Conservation (phyloP, 495 filamentous ascomycete species). For the Trypethelium eluteriae region DNA sequence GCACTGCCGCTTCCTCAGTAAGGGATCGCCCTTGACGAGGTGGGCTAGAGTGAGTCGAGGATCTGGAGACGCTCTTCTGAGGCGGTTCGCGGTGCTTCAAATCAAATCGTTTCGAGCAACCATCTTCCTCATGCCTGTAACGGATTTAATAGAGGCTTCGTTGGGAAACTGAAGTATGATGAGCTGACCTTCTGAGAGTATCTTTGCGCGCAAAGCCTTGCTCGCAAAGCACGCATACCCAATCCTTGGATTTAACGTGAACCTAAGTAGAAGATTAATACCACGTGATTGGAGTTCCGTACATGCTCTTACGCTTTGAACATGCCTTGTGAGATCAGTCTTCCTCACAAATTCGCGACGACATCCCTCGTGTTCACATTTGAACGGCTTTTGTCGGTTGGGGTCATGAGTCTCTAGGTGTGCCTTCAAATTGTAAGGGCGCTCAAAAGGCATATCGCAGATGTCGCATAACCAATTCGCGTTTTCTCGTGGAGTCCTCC, state of each 20-base stretch:
- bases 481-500: conserved; percentile 42
- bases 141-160: conserved; percentile 16
- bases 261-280: conserved; percentile 37
- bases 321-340: conserved; percentile 76
- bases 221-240: conserved; percentile 64
- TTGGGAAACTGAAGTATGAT: neutral
- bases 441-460: conserved; percentile 74
- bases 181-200: conserved; percentile 64
- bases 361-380: conserved; percentile 58
- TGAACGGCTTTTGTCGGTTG: conserved; percentile 57
- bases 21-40: neutral
- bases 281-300: neutral
- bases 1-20: neutral
- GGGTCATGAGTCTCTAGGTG: conserved; percentile 89
- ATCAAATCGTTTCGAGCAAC: conserved; percentile 67
- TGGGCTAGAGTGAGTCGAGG: neutral
- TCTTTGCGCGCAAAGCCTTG: conserved; percentile 73
- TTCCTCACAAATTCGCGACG: conserved; percentile 71
- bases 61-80: neutral
- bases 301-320: conserved; percentile 59
- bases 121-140: conserved; percentile 68
- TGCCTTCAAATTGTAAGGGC: conserved; percentile 84
- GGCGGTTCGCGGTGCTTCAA: conserved; percentile 27
- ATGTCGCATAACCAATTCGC: conserved; percentile 68
- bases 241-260: conserved; percentile 66